A percentile compares a stretch with the other conserved stretches of the same genome.
phyloP scores from a whole-genome alignment of 163 green algal species.

The Chlorella variabilis region DNA sequence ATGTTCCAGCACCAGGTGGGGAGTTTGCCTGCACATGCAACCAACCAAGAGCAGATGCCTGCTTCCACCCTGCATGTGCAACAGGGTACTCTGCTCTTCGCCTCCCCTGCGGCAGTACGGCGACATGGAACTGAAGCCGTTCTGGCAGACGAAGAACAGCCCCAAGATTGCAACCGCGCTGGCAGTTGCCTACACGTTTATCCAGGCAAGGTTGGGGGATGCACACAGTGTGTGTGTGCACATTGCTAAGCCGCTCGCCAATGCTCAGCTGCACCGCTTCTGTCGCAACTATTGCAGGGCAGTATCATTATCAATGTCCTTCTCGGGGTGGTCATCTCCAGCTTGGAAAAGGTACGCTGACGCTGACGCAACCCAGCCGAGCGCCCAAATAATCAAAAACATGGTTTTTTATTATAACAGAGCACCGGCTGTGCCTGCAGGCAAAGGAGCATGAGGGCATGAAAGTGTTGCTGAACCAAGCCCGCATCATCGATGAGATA shows the following conservation, averaged over 20 bases:
- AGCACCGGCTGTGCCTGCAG: too few relatives aligned
- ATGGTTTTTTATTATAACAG: too few relatives aligned
- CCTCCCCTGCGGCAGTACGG: background rate
- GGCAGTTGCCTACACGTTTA: slow-evolving; percentile 24
- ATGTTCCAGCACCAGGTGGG: slow-evolving; percentile 36
- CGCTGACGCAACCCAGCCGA: too few relatives aligned
- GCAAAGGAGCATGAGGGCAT: slow-evolving; percentile 51
- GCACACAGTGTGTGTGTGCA: background rate
- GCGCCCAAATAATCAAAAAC: too few relatives aligned
- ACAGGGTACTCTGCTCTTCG: background rate
- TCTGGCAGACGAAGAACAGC: slow-evolving; percentile 16
- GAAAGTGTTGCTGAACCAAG: slow-evolving; percentile 54
- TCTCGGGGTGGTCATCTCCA: slow-evolving; percentile 70
- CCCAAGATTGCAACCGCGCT: slow-evolving; percentile 22
- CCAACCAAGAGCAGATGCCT: background rate
- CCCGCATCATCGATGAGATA: slow-evolving; percentile 85
- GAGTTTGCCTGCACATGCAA: too few relatives aligned
- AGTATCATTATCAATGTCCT: slow-evolving; percentile 84
- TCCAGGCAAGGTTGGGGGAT: background rate
- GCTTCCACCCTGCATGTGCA: background rate
- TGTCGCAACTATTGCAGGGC: slow-evolving; percentile 54
- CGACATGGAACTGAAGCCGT: slow-evolving; percentile 23
- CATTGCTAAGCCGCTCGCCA: too few relatives aligned
- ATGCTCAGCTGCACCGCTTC: too few relatives aligned
- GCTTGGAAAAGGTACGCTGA: slow-evolving; percentile 49